Base-by-base conservation (phyloP, 1,284 basidiomycete genomes). In the Austroboletus niveus region DNA sequence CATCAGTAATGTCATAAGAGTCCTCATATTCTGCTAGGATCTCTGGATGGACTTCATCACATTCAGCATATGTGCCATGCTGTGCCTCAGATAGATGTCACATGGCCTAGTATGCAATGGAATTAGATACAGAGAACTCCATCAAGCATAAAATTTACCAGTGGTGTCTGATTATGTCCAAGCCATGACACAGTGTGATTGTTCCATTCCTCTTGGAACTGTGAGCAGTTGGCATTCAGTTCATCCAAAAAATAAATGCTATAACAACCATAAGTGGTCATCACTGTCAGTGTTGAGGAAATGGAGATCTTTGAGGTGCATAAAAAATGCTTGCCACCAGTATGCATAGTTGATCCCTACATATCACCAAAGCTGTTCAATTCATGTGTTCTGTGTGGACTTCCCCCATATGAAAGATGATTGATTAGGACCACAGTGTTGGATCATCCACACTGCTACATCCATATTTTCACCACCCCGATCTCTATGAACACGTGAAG, bases 231-330 rank as follows among this genome's bases (percentile, higher is more conserved):
- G 1, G 42, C 22, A 34, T 78, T 73, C 22, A 80, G 71, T 0
- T 45, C 31, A 6, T 61, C 51, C 2, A 78, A 64, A 52, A 52
- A 78, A 79, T 0, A 79, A 60, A 9, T 45, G 34, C 43, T 79
- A 75, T 0, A 79, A 56, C 0, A 78, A 66, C 77, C 77, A 79
- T 0, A 75, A 49, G 54, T 80, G 75, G 2, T 51, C 3, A 0
- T 64, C 51, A 30, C 74, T 63, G 0, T 49, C 30, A 0, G 56
- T 38, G 29, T 75, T 57, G 0, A 79, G 66, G 0, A 47, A 29
- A 56, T 77, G 75, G 1, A 65, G 47, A 0, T 57, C 32, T 48
- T 74, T 74, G 0, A 79, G 64, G 0, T 45, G 47, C 1, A 44
- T 30, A 72, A 43, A 71, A 68, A 2, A 24, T 24, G 55, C 53